These are phyloP conservation scores for Nicotiana otophora DNA, from an alignment of 257 asterid species.

Conservation along the genomic window DNA sequence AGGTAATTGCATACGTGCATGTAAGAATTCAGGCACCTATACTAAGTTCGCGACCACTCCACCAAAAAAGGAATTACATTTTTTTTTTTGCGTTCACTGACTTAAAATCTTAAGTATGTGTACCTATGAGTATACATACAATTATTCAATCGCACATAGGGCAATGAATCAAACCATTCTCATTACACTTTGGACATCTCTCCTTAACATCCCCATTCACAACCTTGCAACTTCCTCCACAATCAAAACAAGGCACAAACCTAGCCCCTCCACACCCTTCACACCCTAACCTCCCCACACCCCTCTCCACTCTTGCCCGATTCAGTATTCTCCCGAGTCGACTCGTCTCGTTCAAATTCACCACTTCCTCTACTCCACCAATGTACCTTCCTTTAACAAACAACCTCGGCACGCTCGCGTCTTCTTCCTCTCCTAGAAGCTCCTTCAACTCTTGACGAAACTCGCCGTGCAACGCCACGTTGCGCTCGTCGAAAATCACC, in stretches of 20 bases:
- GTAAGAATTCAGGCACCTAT: background rate
- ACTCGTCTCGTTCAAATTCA: constrained; percentile 61
- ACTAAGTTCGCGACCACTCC: background rate
- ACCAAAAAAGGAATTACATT: background rate
- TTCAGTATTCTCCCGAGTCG: constrained; percentile 61
- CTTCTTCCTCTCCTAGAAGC: constrained; percentile 51
- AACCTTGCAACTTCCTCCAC: constrained; percentile 83
- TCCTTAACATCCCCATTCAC: constrained; percentile 35
- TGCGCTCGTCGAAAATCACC: constrained; percentile 83
- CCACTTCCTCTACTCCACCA: constrained; percentile 82
- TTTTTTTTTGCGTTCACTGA: background rate
- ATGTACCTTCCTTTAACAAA: constrained; percentile 88
- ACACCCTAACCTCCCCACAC: constrained; percentile 71
- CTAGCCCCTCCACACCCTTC: constrained; percentile 89
- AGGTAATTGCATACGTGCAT: background rate
- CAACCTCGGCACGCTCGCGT: constrained; percentile 58
- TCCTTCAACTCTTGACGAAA: constrained; percentile 54
- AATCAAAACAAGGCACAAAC: constrained; percentile 76
- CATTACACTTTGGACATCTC: constrained; percentile 36
- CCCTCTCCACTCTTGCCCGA: constrained; percentile 85
- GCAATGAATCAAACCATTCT: constrained; percentile 38
- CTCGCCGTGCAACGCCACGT: constrained; percentile 67
- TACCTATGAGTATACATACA: background rate
- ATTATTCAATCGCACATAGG: constrained; percentile 27
- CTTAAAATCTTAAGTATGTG: background rate